phyloP scores from a whole-genome alignment of 805 yeast species.

The Komagataella pastoris region DNA sequence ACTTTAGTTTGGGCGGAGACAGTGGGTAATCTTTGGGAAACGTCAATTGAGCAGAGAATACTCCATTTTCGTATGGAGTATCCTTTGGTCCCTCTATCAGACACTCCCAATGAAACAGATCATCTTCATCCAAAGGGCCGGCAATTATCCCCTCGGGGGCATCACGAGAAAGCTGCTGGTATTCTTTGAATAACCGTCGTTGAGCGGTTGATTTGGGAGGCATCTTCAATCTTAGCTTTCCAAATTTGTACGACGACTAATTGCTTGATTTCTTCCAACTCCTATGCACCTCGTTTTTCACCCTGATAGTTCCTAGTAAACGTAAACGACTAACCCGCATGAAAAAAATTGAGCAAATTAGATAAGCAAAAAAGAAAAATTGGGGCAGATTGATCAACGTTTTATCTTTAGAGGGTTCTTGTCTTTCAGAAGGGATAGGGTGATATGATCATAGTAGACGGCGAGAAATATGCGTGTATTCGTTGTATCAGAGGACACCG shows the following conservation, averaged over 20 bases:
- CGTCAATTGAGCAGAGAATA: conserved; percentile 33
- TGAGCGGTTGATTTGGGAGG: conserved; percentile 43
- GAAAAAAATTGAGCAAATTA: background rate
- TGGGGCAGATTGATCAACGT: conserved; percentile 1
- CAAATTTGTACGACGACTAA: background rate
- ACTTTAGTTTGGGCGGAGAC: conserved; percentile 42
- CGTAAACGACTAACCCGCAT: no score
- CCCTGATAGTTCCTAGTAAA: background rate
- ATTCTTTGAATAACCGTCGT: conserved; percentile 75
- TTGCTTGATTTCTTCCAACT: background rate
- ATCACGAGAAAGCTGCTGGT: conserved; percentile 71
- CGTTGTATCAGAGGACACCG: conserved; percentile 91
- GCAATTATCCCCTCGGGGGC: conserved; percentile 95
- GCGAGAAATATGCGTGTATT: conserved; percentile 70
- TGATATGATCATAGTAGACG: conserved; percentile 64
- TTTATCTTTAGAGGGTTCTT: conserved; percentile 1
- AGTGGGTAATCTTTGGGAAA: conserved; percentile 41
- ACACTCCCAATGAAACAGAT: conserved; percentile 41
- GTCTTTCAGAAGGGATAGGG: background rate
- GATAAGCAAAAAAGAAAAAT: background rate
- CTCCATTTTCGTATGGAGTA: conserved; percentile 37
- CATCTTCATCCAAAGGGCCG: conserved; percentile 52
- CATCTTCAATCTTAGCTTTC: background rate
- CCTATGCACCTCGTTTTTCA: background rate
- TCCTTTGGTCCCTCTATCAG: conserved; percentile 35